Base-by-base conservation (phyloP, 2,329 filamentous ascomycete genomes). In the Escovopsis sp. region DNA sequence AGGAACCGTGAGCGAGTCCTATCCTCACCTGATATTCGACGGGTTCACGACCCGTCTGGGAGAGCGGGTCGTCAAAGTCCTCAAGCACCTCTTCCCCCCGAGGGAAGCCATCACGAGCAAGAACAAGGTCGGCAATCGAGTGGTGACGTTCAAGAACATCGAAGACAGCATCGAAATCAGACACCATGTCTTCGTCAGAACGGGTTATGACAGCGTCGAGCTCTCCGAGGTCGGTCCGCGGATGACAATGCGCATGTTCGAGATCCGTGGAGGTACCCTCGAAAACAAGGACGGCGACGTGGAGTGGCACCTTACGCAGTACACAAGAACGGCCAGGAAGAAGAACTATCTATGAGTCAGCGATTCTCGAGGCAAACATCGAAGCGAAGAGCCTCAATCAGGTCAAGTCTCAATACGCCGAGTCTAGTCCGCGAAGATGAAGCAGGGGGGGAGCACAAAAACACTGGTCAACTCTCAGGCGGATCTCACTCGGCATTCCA, bases 231-330 rank as follows among this genome's bases (percentile, higher is more conserved):
- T 94, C 40, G 87, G 89, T 0, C 91, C 91, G 1, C 73, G 91
- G 44, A 94, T 96, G 85, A 94, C 87, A n/a, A 91, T 96, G 86
- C 73, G 86, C 51, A 68, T 87, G 42, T 98, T 96, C 57, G 86
- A 96, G 66, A 94, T 98, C 47, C 74, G 88, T 38, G 82, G 81
- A 42, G 89, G 91, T 12, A 94, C 89, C 4, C 67, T 95, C 46
- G 91, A 96, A 58, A 94, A 88, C 56, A 93, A 93, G 61, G 85
- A 93, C 51, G 89, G 89, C 4, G 91, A 98, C 62, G 79, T 93
- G 4, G 91, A 98, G 64, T 98, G 91, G 91, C 83, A 91, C 49
- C 70, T 98, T 49, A 93, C 85, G 47, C 89, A 95, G 58, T 98
- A 94, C 62, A 98, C 89, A 8, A 73, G 91, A 51, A 96, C 89